Base-by-base conservation (phyloP, 2,329 filamentous ascomycete species). In the Colletotrichum caudatum region DNA sequence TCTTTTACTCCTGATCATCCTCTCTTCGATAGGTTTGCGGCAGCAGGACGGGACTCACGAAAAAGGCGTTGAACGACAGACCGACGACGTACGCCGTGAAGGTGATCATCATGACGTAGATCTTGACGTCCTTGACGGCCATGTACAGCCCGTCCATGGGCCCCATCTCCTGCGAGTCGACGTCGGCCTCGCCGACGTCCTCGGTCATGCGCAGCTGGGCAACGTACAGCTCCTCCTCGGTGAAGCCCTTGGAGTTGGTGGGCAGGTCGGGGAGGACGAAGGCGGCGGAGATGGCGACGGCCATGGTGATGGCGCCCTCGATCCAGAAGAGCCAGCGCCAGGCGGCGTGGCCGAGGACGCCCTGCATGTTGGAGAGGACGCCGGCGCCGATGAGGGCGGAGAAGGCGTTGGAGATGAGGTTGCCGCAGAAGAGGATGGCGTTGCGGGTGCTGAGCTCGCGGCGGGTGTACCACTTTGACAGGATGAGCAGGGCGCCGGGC, bases 381-480 rank as follows among this genome's bases (percentile, higher is more conserved):
- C 87, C 89, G 0, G 88, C 87, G 3, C 84, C 88, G 54, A 91
- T 84, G 3, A 91, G 82, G 0, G 87, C 87, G 0, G 87, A 88
- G 75, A 90, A 90, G 64, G 88, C 87, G 59, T 88, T 88, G 57
- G 88, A 88, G 74, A 90, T 85, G 73, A 89, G 84, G 76, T 89
- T 89, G 2, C 88, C 87, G 72, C 87, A 87, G 78, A 89, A 90
- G 29, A 90, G 78, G 39, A 90, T 84, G 66, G 88, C 87, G 74
- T 89, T 88, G 63, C 88, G 81, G 65, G 81, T 80, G 18, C 85
- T 84, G 72, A 90, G 76, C 79, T 89, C 88, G 61, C 86, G 85
- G 59, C 89, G 84, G 1, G 90, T 92, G 78, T 92, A 92, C 86
- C 90, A 92, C 75, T 91, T 89, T 0, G 88, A 90, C 26, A 92